Evolutionary conservation across 495 filamentous ascomycete genomes (phyloP), one percentile per base, ranked within the genome.

Genomic region (Eremomyces bilateralis): DNA sequence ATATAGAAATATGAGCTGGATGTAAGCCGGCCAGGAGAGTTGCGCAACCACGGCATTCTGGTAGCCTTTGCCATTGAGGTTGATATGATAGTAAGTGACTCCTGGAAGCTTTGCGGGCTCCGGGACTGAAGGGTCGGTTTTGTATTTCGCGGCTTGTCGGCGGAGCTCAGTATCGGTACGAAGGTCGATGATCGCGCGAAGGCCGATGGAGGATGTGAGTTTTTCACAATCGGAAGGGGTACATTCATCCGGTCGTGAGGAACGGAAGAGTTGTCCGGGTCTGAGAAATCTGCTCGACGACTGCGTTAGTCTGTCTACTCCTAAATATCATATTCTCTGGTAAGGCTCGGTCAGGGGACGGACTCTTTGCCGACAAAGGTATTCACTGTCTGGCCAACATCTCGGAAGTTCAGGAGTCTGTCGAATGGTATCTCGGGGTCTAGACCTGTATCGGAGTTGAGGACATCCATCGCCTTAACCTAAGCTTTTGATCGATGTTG

Each of bases 361-460:
- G n/a, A n/a, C n/a, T n/a, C n/a, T n/a, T n/a, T n/a, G n/a, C n/a
- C n/a, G n/a, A 62, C 43, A 28, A 63, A 61, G 16, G 59, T 50
- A 38, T 88, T 88, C 37, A 84, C 59, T 10, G 69, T 71, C 36
- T 61, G 56, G n/a, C 73, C 81, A 36, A 88, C 74, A 62, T 90
- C 81, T 22, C 82, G 71, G 53, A 90, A 84, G 49, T 90, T 88
- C 50, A 78, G 59, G 40, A 85, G 67, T 27, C 62, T 70, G 34
- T 76, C 61, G 40, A 83, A 72, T 4, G 44, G 35, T 6, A 40
- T 15, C 49, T 49, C n/a, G n/a, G n/a, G n/a, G n/a, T n/a, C n/a
- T n/a, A n/a, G n/a, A n/a, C n/a, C n/a, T n/a, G n/a, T n/a, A n/a
- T n/a, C n/a, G n/a, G n/a, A n/a, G n/a, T n/a, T n/a, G n/a, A n/a